phyloP scores from a whole-genome alignment of 164 flowering plant species.

The Euptelea pleiosperma region DNA sequence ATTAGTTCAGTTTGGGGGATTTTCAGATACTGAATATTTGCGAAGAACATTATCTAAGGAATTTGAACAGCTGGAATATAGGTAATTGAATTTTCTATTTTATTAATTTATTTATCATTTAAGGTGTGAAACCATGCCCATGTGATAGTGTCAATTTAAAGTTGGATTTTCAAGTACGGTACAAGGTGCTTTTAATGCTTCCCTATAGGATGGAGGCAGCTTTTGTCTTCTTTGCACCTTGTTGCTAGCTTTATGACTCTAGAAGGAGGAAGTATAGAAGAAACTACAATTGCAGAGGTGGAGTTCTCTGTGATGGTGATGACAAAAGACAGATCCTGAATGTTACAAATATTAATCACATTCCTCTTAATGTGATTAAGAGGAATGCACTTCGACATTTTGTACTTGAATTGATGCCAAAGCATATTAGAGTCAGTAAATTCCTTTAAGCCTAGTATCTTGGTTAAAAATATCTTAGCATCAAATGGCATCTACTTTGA shows the following conservation, averaged over 20 bases:
- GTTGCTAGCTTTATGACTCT: not conserved
- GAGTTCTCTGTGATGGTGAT: not conserved
- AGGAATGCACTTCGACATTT: not conserved
- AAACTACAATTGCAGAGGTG: not conserved
- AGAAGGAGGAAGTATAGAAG: not conserved
- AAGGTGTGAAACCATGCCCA: not conserved
- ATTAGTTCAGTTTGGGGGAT: conserved; percentile 78
- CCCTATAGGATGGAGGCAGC: not conserved
- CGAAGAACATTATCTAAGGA: conserved; percentile 70
- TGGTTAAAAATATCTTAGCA: not conserved
- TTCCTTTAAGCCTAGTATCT: not conserved
- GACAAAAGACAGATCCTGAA: not conserved
- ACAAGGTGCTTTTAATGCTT: not conserved
- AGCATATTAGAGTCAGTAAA: not conserved
- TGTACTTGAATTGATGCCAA: not conserved
- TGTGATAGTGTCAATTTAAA: not conserved
- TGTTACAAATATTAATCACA: not conserved
- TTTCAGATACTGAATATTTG: conserved; percentile 66
- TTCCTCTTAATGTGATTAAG: not conserved
- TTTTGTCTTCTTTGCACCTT: not conserved
- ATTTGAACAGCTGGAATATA: conserved; percentile 68
- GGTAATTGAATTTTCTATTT: conserved; percentile 37
- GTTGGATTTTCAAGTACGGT: not conserved
- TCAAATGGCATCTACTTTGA: no score
- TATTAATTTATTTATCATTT: not conserved